Conservation (phyloP, 2,329 filamentous ascomycete species). For the Delphinella strobiligena region DNA sequence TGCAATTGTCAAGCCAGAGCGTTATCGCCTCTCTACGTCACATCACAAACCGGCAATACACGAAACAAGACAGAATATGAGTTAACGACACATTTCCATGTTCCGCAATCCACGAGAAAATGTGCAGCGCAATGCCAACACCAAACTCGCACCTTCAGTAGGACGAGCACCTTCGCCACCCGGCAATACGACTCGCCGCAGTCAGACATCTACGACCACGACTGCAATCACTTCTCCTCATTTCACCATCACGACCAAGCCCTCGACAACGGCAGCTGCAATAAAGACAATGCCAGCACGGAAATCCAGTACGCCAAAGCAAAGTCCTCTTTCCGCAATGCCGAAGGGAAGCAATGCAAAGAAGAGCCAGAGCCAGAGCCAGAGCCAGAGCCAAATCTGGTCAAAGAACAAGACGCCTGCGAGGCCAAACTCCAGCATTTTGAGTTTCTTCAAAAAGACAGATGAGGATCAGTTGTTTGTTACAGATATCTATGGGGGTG, state of each 20-base stretch:
- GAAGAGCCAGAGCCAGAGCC: conserved; percentile 15
- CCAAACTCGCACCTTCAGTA: conserved; percentile 30
- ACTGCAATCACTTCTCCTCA: conserved; percentile 11
- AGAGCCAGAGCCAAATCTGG: no score
- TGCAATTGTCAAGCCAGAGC: not conserved
- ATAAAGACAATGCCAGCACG: conserved; percentile 13
- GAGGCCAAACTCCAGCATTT: conserved; percentile 38
- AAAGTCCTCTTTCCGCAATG: conserved; percentile 13
- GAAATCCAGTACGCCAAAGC: conserved; percentile 12
- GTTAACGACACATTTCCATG: conserved; percentile 24
- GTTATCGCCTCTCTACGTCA: conserved; percentile 1
- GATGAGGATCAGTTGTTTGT: conserved; percentile 29
- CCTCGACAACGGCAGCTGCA: conserved; percentile 13
- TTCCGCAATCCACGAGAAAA: conserved; percentile 45
- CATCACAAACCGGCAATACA: not conserved
- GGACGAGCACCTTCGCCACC: conserved; percentile 44
- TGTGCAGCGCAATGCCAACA: conserved; percentile 14
- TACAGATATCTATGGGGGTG: conserved; percentile 13
- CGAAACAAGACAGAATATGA: not conserved
- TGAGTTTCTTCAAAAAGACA: conserved; percentile 43
- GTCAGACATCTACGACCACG: conserved; percentile 11
- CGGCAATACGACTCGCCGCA: not conserved
- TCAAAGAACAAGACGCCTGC: conserved; percentile 26
- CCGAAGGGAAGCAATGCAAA: conserved; percentile 18
- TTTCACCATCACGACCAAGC: conserved; percentile 3